Conservation (phyloP, 805 yeast genomes). For the Hanseniaspora pseudoguilliermondii region DNA sequence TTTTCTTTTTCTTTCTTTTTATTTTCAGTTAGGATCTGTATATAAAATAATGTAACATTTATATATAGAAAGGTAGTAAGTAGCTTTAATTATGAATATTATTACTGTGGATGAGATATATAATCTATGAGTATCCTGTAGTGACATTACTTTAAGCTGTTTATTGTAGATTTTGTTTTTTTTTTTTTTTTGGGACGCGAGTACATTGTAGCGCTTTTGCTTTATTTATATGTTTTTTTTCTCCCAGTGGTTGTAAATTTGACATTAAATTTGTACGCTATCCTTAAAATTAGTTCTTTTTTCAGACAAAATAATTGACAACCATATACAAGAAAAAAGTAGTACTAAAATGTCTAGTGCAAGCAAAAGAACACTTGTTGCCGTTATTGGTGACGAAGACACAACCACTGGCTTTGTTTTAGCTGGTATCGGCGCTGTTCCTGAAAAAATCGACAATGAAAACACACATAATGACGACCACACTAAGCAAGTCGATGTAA, state of each 20-base stretch:
- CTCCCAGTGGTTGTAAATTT: neutral
- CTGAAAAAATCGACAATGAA: neutral
- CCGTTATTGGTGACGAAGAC: constrained; percentile 96
- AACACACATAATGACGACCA: neutral
- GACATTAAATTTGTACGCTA: too few species aligned
- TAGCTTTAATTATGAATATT: too few species aligned
- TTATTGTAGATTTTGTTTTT: neutral
- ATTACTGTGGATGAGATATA: too few species aligned
- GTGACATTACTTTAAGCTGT: too few species aligned
- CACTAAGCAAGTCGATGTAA: constrained; percentile 25
- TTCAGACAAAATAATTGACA: neutral
- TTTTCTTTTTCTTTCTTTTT: neutral
- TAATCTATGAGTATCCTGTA: too few species aligned
- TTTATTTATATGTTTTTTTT: too few species aligned
- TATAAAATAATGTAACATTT: too few species aligned
- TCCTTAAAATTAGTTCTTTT: neutral
- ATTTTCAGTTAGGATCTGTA: neutral
- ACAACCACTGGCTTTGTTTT: constrained; percentile 89
- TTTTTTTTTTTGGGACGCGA: neutral
- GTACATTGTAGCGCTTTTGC: neutral
- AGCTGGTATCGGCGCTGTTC: constrained; percentile 68
- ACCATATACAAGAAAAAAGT: neutral
- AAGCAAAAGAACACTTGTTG: constrained; percentile 63
- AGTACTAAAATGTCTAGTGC: constrained; percentile 20
- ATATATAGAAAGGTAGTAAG: too few species aligned